Percentiles rank a stretch among this genome's conserved stretches.
phyloP scores from a whole-genome alignment of 116 monocot genomes.

The Posidonia oceanica region DNA sequence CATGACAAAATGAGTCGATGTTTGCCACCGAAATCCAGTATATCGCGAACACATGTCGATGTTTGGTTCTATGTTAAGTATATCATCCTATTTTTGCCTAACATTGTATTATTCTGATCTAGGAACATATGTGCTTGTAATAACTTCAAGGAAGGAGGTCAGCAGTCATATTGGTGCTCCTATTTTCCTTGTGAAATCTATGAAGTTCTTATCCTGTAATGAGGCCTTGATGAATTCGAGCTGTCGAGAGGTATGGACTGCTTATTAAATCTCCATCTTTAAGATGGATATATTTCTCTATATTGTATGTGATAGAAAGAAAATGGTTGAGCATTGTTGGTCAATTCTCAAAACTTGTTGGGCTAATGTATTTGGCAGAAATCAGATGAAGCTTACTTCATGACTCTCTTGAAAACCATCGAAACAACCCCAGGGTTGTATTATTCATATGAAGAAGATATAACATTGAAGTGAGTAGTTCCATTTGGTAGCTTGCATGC shows the following conservation, averaged over 20 bases:
- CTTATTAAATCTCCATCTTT: not conserved
- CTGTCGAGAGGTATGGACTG: conserved; percentile 52
- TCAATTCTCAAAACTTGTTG: not conserved
- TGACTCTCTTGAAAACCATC: conserved; percentile 64
- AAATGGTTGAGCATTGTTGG: not conserved
- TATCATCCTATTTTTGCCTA: not conserved
- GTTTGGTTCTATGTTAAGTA: too few species aligned
- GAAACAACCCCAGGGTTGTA: conserved; percentile 79
- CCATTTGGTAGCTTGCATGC: not conserved
- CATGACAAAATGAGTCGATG: too few species aligned
- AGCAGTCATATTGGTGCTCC: conserved; percentile 48
- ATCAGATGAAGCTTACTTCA: conserved; percentile 86
- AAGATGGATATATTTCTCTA: conserved; percentile 3
- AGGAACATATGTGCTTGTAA: conserved; percentile 77
- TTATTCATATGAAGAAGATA: conserved; percentile 79
- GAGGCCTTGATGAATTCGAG: conserved; percentile 46
- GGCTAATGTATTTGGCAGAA: conserved; percentile 41
- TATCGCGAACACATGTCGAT: too few species aligned
- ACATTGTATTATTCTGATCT: not conserved
- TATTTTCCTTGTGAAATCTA: conserved; percentile 47
- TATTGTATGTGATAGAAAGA: not conserved
- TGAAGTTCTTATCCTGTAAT: conserved; percentile 74
- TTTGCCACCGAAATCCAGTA: too few species aligned
- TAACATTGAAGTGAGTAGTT: conserved; percentile 76
- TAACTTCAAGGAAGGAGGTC: conserved; percentile 65